phyloP scores from a whole-genome alignment of 148 eudicot species.

The Suaeda aralocaspica region DNA sequence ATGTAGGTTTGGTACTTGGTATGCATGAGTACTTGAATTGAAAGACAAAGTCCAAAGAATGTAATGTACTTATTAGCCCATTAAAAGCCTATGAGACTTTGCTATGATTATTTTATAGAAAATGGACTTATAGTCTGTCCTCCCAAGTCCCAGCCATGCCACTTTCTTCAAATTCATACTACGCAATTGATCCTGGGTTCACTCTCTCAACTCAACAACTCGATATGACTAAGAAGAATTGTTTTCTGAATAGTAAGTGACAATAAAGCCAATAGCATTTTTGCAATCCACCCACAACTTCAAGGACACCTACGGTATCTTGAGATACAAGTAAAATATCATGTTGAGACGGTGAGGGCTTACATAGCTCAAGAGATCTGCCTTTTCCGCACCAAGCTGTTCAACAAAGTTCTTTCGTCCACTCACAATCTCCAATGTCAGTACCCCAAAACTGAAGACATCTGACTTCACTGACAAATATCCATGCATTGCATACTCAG shows the following conservation, averaged over 20 bases:
- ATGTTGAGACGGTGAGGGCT: slow-evolving; percentile 22
- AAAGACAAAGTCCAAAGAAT: no score
- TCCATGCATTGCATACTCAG: slow-evolving; percentile 81
- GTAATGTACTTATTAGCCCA: no score
- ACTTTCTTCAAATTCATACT: no score
- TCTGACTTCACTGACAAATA: slow-evolving; percentile 75
- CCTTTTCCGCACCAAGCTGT: slow-evolving; percentile 47
- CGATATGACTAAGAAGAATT: not conserved
- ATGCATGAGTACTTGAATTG: no score
- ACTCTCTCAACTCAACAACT: not conserved
- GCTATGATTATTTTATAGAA: no score
- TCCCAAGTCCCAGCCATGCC: no score
- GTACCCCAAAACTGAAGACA: slow-evolving; percentile 75
- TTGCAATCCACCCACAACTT: not conserved
- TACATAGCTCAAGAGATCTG: slow-evolving; percentile 75
- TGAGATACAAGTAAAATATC: not conserved
- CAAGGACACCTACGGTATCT: not conserved
- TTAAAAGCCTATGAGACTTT: no score
- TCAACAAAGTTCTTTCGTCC: slow-evolving; percentile 58
- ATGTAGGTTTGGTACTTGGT: no score
- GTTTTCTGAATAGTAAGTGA: not conserved
- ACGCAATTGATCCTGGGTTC: no score
- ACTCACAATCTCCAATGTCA: slow-evolving; percentile 74
- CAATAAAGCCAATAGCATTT: not conserved
- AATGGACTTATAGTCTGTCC: no score